Evolutionary conservation across 2,329 filamentous ascomycete species (phyloP), one percentile per base, ranked within the genome.

Genomic region (Ceratocystis smalleyi): DNA sequence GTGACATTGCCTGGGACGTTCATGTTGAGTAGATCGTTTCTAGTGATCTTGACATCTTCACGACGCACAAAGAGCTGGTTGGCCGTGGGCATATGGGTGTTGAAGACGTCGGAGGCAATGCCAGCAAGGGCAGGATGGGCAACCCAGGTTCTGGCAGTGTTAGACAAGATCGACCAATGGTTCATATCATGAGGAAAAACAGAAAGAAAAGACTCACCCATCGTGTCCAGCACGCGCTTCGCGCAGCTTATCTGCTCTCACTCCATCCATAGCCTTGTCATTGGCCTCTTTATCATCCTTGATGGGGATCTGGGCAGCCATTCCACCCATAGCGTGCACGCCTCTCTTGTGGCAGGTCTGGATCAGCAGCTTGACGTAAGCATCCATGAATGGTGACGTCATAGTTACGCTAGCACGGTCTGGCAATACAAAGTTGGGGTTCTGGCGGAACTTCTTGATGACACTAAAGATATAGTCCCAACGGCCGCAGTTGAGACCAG

Each of bases 401-500:
- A 99, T 97, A 70, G 94, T 99, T 64, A 99, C 90, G 67, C 84
- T 81, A 64, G 86, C 86, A 67, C 94, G 89, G 75, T 99, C 92
- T 32, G 94, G 94, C 22, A 99, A 86, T 65, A 97, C 85, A 73
- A 97, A 97, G 77, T 87, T 86, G 71, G 88, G 81, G 80, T 96
- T 94, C 72, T 96, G 85, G 74, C 94, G 89, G 87, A 97, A 96
- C 77, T 95, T 96, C 83, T 99, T 99, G 81, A 99, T 97, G 73
- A 92, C 90, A 75, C 88, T 94, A 82, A 99, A 99, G 78, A 99
- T 97, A 81, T 99, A 99, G 74, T 99, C 94, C 94, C 94, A 99
- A 70, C 94, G 88, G 69, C 94, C 94, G 77, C 94, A 97, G 84
- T 99, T 99, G 72, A 99, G 84, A 59, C 94, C 94, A 5, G 92